Base-by-base conservation (phyloP, 2,329 filamentous ascomycete genomes). In the Epichloe bromicola region DNA sequence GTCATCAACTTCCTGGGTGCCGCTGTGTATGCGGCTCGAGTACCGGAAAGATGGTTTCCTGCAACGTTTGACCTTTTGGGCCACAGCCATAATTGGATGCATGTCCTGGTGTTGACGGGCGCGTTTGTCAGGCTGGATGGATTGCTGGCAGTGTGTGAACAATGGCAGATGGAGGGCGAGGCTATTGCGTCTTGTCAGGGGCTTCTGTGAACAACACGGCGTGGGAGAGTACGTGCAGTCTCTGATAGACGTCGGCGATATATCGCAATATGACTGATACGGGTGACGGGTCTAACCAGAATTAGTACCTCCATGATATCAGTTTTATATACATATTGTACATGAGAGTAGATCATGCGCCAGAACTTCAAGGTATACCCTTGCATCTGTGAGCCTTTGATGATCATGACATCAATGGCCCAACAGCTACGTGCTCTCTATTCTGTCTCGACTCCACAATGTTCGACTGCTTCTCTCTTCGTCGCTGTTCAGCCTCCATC, bases 381-480 rank as follows among this genome's bases (percentile, higher is more conserved):
- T 12, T 14, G n/a, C 38, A 17, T 2, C 12, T 26, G 11, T 17
- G 15, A 12, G 17, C 11, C 15, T 15, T 5, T 23, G 23, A n/a
- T 23, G 4, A 12, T 45, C 48, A 68, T 14, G 55, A 54, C 34
- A 53, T 49, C 2, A 81, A 56, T 48, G 79, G 78, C 17, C 80
- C 80, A 49, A 83, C 76, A 10, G 65, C 65, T 3, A 84, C 79
- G 34, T 61, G 64, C 60, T 83, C 78, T 49, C 74, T 70, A 47
- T 65, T 60, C 54, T 61, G 67, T 54, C 70, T 67, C 7, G 65
- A 67, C 51, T 75, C 69, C 11, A 61, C 53, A 23, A 65, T 63
- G 3, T 65, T 57, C 23, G 52, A 59, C 38, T 69, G 62, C 54
- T 60, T 73, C 47, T 70, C 66, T 37, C 63, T 68, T 48, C 74